Percentiles rank a stretch among this genome's conserved stretches.
phyloP scores from a whole-genome alignment of 176 grass and related monocot species.

The Paspalum vaginatum region DNA sequence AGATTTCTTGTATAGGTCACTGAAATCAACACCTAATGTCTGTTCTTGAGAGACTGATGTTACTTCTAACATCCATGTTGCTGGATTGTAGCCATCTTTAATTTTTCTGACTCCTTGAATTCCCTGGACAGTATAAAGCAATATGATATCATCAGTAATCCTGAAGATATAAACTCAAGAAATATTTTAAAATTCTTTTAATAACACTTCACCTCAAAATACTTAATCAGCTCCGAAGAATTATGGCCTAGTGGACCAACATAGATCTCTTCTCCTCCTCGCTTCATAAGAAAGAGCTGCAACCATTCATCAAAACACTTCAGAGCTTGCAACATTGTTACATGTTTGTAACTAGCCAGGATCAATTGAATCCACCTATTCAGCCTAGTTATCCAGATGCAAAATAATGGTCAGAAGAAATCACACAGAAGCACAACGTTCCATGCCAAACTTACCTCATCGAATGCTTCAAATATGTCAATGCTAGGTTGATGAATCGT shows the following conservation, averaged over 20 bases:
- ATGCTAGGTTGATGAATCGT: constrained; percentile 98
- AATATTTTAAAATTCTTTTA: not conserved
- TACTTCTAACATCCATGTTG: constrained; percentile 97
- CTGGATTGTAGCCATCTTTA: constrained; percentile 87
- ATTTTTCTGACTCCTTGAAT: constrained; percentile 77
- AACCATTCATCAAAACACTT: constrained; percentile 34
- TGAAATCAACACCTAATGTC: constrained; percentile 65
- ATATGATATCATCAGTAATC: constrained; percentile 6
- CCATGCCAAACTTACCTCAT: constrained; percentile 62
- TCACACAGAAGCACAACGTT: not conserved
- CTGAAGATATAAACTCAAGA: not conserved
- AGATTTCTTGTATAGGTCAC: constrained; percentile 75
- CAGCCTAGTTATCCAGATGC: not conserved
- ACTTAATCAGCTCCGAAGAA: constrained; percentile 76
- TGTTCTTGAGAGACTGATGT: constrained; percentile 70
- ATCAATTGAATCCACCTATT: not conserved
- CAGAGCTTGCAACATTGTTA: not conserved
- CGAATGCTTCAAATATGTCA: constrained; percentile 97
- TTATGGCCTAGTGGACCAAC: constrained; percentile 75
- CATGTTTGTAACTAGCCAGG: not conserved
- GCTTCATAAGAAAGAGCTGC: constrained; percentile 92
- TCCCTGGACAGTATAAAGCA: constrained; percentile 44
- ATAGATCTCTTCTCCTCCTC: constrained; percentile 94
- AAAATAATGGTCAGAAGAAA: not conserved
- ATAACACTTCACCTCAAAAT: constrained; percentile 71